These are phyloP conservation scores for Thielaviopsis musarum DNA, from an alignment of 2,329 filamentous ascomycete genomes.

Conservation along the genomic window DNA sequence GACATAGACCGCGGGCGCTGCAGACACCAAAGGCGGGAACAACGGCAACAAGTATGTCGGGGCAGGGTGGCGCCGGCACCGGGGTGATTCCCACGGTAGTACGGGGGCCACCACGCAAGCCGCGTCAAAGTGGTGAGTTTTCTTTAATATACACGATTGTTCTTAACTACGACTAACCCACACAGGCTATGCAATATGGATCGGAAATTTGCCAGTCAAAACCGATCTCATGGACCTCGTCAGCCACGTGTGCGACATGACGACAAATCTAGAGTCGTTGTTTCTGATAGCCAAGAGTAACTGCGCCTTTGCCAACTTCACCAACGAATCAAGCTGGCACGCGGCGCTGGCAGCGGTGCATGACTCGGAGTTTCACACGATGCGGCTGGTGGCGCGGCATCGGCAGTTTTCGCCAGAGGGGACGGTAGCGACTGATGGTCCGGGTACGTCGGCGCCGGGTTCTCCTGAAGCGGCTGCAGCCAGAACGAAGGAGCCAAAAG, in stretches of 20 bases:
- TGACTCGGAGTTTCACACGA: slow-evolving; percentile 75
- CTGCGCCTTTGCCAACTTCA: slow-evolving; percentile 93
- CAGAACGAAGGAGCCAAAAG: neutral
- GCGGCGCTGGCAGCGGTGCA: slow-evolving; percentile 72
- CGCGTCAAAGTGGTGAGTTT: slow-evolving; percentile 42
- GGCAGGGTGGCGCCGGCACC: neutral
- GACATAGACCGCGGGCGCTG: neutral
- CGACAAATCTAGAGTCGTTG: slow-evolving; percentile 65
- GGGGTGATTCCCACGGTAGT: neutral
- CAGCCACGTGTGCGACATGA: slow-evolving; percentile 71
- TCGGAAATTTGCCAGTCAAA: slow-evolving; percentile 79
- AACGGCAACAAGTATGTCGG: neutral
- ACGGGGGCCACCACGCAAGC: slow-evolving; percentile 37
- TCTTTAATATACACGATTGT: slow-evolving; percentile 3
- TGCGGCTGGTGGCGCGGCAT: slow-evolving; percentile 70
- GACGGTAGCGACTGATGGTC: neutral
- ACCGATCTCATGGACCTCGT: slow-evolving; percentile 73
- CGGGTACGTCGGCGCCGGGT: neutral
- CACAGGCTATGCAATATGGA: slow-evolving; percentile 78
- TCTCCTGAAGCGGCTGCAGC: too few species aligned
- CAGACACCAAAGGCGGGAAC: neutral
- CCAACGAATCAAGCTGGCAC: slow-evolving; percentile 57
- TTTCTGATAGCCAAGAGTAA: slow-evolving; percentile 96
- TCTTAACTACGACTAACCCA: slow-evolving; percentile 13
- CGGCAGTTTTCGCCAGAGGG: slow-evolving; percentile 31